Evolutionary conservation across 2,329 filamentous ascomycete genomes (phyloP).

Genomic region (Stromatinia cepivora): DNA sequence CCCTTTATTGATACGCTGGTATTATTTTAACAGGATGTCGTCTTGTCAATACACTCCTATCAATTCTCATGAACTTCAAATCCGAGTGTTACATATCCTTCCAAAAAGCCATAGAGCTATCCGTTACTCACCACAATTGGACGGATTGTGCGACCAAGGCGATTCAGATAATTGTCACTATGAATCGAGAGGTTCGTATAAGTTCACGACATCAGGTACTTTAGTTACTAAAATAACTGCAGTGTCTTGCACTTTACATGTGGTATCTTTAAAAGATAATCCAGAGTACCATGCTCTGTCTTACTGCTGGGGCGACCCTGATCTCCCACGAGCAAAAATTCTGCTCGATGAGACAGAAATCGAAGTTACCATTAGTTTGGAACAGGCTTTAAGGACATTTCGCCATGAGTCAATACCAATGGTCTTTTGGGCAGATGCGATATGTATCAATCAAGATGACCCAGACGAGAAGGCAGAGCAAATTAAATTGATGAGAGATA

Average conservation of each 20-base stretch:
- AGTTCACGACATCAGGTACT: neutral
- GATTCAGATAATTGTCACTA: neutral
- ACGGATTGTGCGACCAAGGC: neutral
- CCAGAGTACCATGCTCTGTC: conserved; percentile 23
- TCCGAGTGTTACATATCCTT: conserved; percentile 10
- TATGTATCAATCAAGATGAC: conserved; percentile 29
- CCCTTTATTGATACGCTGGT: neutral
- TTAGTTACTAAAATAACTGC: neutral
- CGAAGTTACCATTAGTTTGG: conserved; percentile 26
- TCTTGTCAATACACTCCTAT: conserved; percentile 7
- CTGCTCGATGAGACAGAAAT: conserved; percentile 21
- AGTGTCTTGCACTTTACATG: conserved; percentile 10
- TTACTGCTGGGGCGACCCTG: conserved; percentile 21
- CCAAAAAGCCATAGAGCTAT: neutral
- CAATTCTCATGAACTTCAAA: neutral
- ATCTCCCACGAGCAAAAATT: conserved; percentile 8
- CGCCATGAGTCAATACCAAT: conserved; percentile 6
- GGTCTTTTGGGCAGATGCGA: conserved; percentile 25
- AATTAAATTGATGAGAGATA: conserved; percentile 25
- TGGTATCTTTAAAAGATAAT: neutral
- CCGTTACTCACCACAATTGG: no score
- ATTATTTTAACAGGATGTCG: neutral
- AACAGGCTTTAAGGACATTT: conserved; percentile 25
- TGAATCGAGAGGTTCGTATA: neutral
- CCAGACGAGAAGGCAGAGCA: conserved; percentile 23